These are phyloP conservation scores for Starmerella davenportii DNA, from an alignment of 805 yeast genomes.

Conservation along the genomic window DNA sequence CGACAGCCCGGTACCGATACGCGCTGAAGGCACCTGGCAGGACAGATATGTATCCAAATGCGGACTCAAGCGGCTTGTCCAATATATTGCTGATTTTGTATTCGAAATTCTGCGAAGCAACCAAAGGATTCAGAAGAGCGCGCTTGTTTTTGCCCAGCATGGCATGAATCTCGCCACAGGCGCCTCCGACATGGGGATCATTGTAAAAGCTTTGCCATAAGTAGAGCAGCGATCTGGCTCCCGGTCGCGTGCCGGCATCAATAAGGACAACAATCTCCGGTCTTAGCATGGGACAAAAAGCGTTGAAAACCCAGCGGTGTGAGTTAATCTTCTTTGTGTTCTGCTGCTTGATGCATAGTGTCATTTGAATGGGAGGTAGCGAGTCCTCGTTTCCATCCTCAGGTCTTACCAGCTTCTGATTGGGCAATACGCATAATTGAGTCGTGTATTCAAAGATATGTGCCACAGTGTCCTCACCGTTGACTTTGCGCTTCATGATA, in stretches of 20 bases:
- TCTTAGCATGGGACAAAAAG: conserved; percentile 37
- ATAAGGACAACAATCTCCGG: conserved; percentile 41
- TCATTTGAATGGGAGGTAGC: conserved; percentile 43
- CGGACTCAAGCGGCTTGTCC: conserved; percentile 49
- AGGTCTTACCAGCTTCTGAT: conserved; percentile 35
- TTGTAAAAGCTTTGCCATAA: conserved; percentile 47
- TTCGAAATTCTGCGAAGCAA: conserved; percentile 50
- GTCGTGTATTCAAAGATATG: conserved; percentile 54
- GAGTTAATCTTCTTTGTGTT: conserved; percentile 50
- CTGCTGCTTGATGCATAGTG: conserved; percentile 43
- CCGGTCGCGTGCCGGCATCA: conserved; percentile 52
- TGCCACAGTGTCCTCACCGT: conserved; percentile 42
- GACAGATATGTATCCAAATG: conserved; percentile 46
- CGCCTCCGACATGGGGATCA: conserved; percentile 46
- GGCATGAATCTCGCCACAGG: conserved; percentile 56
- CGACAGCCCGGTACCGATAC: conserved; percentile 40
- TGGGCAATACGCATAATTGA: conserved; percentile 27
- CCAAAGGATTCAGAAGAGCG: conserved; percentile 36
- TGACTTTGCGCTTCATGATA: conserved; percentile 40
- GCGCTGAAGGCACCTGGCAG: conserved; percentile 58
- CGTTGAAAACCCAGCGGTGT: conserved; percentile 55
- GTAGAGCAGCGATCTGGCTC: conserved; percentile 36
- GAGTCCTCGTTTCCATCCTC: conserved; percentile 30
- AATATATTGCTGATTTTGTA: conserved; percentile 49
- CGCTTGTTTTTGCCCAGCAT: conserved; percentile 30